Percentiles rank a stretch among this genome's conserved stretches.
These are phyloP conservation scores for Parsonsia alboflavescens DNA, from an alignment of 257 asterid genomes.

Conservation along the genomic window DNA sequence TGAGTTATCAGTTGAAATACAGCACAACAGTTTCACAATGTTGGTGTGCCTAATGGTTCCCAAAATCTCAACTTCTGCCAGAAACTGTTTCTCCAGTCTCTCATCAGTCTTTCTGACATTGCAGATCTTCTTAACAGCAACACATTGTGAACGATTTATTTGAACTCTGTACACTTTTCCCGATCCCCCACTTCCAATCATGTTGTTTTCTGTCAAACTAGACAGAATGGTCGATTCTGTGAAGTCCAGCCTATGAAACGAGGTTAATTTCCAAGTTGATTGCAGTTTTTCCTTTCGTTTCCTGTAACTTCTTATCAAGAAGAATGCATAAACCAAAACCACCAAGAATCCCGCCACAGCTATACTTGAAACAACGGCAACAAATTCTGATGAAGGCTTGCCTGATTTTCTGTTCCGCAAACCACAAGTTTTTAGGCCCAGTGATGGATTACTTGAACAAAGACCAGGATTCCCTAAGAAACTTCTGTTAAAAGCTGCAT, in stretches of 20 bases:
- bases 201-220: slow-evolving; percentile 43
- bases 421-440: slow-evolving; percentile 42
- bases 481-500: slow-evolving; percentile 47
- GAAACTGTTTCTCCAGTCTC: slow-evolving; percentile 56
- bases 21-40: slow-evolving; percentile 74
- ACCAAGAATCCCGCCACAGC: slow-evolving; percentile 42
- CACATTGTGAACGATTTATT: slow-evolving; percentile 31
- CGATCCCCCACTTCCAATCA: slow-evolving; percentile 83
- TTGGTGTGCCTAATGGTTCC: slow-evolving; percentile 68
- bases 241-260: slow-evolving; percentile 71
- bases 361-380: slow-evolving; percentile 57
- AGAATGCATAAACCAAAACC: slow-evolving; percentile 37
- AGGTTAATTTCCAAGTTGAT: slow-evolving; percentile 63
- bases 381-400: slow-evolving; percentile 32
- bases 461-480: slow-evolving; percentile 61
- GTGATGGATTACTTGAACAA: slow-evolving; percentile 42
- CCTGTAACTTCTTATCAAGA: slow-evolving; percentile 37
- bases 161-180: slow-evolving; percentile 73
- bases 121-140: slow-evolving; percentile 79
- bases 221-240: slow-evolving; percentile 52
- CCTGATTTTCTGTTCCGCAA: slow-evolving; percentile 20
- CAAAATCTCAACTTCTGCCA: slow-evolving; percentile 62
- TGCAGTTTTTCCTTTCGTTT: slow-evolving; percentile 30
- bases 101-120: slow-evolving; percentile 38
- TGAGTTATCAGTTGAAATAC: slow-evolving; percentile 50